Evolutionary conservation across 306 rosid species (phyloP), one percentile per base, ranked within the genome.

Genomic region (Glycine tomentella): DNA sequence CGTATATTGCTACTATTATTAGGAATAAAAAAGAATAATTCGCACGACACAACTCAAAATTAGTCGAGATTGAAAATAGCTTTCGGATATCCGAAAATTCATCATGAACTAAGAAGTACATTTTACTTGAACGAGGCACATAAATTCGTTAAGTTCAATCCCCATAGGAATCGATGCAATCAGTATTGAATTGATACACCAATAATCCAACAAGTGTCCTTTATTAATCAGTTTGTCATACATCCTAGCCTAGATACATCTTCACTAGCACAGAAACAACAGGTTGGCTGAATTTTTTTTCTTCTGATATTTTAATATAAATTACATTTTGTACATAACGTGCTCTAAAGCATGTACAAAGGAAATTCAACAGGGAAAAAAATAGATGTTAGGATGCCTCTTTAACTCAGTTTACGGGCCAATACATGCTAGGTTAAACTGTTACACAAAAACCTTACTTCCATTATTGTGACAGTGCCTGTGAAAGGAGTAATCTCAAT

Each of bases 401-500:
- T n/a, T 52, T 62, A 14, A 74, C 75, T 82, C 7, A 57, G 70
- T 25, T 72, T 31, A 64, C 9, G 6, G 1, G 79, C 72, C 81
- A 82, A 31, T 34, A 44, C 59, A 84, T 16, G 25, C 31, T 13
- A 34, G 64, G 56, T 33, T 55, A 62, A 51, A 58, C 72, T 74
- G 72, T 65, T 34, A 40, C 44, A 62, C 78, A 69, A 80, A 57
- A 73, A 13, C 79, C 76, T 52, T 65, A 48, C 81, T 72, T 80
- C 31, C 31, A 25, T 25, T 25, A 25, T 25, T 25, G 31, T 25
- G 31, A 25, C 31, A 25, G 31, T 25, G 31, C 1, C 31, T 25
- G 31, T 25, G 31, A 25, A 25, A 1, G 2, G 31, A 25, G 31
- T 25, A 25, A 25, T 25, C 31, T 25, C 78, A 85, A 69, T 69